These are phyloP conservation scores for Hansenula lynferdii DNA, from an alignment of 1,139 yeast species.

Conservation along the genomic window DNA sequence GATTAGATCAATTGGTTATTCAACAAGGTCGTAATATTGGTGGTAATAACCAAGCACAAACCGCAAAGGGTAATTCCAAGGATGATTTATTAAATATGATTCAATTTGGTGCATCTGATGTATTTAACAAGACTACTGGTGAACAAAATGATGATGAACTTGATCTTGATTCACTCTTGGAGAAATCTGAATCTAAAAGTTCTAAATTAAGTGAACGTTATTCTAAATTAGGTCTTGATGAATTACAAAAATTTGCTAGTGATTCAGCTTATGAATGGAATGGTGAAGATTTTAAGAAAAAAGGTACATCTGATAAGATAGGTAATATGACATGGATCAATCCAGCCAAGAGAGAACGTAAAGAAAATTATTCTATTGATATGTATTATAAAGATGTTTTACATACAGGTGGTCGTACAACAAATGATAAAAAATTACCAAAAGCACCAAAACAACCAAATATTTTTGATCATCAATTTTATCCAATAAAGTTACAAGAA, in stretches of 20 bases:
- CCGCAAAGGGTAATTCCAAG: conserved; percentile 46
- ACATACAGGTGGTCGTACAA: conserved; percentile 56
- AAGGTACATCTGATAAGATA: conserved; percentile 38
- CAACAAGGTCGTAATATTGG: conserved; percentile 62
- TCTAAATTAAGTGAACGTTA: conserved; percentile 58
- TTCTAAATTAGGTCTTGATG: conserved; percentile 65
- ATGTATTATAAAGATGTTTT: conserved; percentile 75
- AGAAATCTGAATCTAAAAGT: conserved; percentile 60
- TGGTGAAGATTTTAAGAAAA: conserved; percentile 76
- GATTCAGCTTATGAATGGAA: conserved; percentile 83
- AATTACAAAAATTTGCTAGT: conserved; percentile 64
- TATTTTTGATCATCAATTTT: conserved; percentile 71
- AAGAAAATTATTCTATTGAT: conserved; percentile 74
- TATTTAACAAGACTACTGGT: conserved; percentile 36
- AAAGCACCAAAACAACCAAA: conserved; percentile 65
- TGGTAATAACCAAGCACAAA: conserved; percentile 34
- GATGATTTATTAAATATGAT: conserved; percentile 76
- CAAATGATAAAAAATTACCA: conserved; percentile 41
- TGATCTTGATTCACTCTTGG: conserved; percentile 59
- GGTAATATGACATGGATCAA: conserved; percentile 54
- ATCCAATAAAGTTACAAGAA: conserved; percentile 54
- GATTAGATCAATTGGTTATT: conserved; percentile 76
- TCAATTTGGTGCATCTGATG: conserved; percentile 71
- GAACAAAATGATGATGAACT: conserved; percentile 41
- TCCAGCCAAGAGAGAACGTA: conserved; percentile 74